phyloP scores from a whole-genome alignment of 2,329 filamentous ascomycete species.

The Apiospora marii region DNA sequence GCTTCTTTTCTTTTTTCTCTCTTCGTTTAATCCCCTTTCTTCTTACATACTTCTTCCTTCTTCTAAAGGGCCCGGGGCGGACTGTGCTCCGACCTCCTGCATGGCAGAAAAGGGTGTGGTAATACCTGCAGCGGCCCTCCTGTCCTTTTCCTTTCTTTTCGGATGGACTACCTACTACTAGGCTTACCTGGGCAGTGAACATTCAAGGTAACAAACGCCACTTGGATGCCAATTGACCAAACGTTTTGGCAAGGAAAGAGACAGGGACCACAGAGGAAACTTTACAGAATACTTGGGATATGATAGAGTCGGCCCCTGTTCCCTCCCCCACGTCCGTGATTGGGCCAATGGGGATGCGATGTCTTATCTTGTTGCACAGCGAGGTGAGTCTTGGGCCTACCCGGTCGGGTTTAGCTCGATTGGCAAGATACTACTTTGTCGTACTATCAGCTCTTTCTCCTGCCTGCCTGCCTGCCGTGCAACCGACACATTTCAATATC shows the following conservation, averaged over 20 bases:
- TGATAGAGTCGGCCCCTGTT: background rate
- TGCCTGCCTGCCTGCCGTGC: background rate
- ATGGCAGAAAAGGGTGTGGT: background rate
- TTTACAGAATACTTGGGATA: background rate
- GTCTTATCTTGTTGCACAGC: conserved; percentile 11
- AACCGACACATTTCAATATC: background rate
- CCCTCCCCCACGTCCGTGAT: background rate
- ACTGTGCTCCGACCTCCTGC: background rate
- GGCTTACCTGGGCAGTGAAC: background rate
- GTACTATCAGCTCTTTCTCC: background rate
- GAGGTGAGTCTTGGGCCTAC: conserved; percentile 14
- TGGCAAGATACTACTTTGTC: background rate
- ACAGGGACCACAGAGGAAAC: background rate
- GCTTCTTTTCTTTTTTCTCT: background rate
- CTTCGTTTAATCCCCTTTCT: background rate
- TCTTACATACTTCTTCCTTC: background rate
- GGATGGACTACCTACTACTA: background rate
- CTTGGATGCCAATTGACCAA: background rate
- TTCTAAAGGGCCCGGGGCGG: background rate
- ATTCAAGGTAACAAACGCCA: background rate
- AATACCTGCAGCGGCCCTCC: background rate
- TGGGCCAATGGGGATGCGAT: background rate
- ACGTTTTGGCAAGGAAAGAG: background rate
- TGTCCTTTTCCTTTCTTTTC: background rate
- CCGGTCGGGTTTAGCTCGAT: background rate